Base-by-base conservation (phyloP, 2,329 filamentous ascomycete genomes). In the Rutstroemia sp. region DNA sequence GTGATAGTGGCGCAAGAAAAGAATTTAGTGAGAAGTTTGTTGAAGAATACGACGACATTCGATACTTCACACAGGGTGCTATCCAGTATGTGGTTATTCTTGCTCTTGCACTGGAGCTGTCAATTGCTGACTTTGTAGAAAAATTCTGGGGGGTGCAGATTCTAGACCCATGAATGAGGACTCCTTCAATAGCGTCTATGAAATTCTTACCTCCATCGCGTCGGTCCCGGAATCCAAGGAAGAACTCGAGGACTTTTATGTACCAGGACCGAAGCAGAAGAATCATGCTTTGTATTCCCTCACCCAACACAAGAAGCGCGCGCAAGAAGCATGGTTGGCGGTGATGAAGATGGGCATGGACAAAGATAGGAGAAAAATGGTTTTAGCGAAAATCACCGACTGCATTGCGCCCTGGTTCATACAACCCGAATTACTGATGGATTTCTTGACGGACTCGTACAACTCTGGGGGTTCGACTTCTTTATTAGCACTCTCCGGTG, bases 381-480 rank as follows among this genome's bases (percentile, higher is more conserved):
- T 96, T 2, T 78, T 99, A 49, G 80, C 82, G 59, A 80, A 87
- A 59, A 86, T 95, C 73, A 85, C 89, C 2, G 81, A 82, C 44
- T 84, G 84, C 37, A 90, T 96, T 64, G 87, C 88, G 23, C 92
- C 92, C 0, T 95, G 90, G 88, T 96, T 97, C 72, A 80, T 78
- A 49, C 88, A 90, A 60, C 87, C 91, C 1, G 92, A 97, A 68
- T 79, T 95, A 42, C 79, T 99, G 37, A 91, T 96, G 79, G 94
- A 99, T 74, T 99, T 97, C 71, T 75, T 99, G 55, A 96, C 91
- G n/a, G 90, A 94, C 73, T 95, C 86, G 30, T 97, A 95, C 74
- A 81, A 96, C 66, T 76, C 85, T 7, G 91, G 92, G 52, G 94
- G 94, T 46, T 87, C 90, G 14, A 90, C 86, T 49, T 92, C 94